phyloP scores from a whole-genome alignment of 768 basidiomycete genomes.

The Lactarius quietus region DNA sequence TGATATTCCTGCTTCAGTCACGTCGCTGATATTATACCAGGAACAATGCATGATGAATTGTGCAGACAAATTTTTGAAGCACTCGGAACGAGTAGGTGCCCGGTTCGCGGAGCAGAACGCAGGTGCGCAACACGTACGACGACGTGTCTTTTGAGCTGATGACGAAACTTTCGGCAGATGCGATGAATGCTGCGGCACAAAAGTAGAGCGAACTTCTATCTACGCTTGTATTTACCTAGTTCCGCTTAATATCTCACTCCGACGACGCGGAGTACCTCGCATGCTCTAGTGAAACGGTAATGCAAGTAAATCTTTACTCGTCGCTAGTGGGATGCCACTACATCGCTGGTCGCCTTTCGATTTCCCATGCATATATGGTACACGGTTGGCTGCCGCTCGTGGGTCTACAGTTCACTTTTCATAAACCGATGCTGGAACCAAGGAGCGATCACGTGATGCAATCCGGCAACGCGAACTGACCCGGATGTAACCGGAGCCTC shows the following conservation, averaged over 20 bases:
- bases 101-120: constrained; percentile 91
- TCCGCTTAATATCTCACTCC: constrained; percentile 1
- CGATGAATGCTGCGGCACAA: constrained; percentile 39
- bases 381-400: not conserved
- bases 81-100: constrained; percentile 89
- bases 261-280: not conserved
- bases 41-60: constrained; percentile 90
- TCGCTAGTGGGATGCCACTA: not conserved
- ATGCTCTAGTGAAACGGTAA: not conserved
- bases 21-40: constrained; percentile 39
- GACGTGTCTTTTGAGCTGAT: constrained; percentile 1
- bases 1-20: constrained; percentile 4
- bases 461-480: not conserved
- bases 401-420: no score
- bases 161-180: constrained; percentile 32
- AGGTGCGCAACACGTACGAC: constrained; percentile 49
- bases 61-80: constrained; percentile 96
- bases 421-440: no score
- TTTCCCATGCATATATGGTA: not conserved
- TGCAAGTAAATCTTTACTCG: not conserved
- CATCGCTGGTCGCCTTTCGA: not conserved
- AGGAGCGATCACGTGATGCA: not conserved
- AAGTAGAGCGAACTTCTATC: constrained; percentile 22
- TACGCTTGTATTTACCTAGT: not conserved
- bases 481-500: not conserved